Base-by-base conservation (phyloP, 768 basidiomycete species). In the Asterophora lycoperdoides region DNA sequence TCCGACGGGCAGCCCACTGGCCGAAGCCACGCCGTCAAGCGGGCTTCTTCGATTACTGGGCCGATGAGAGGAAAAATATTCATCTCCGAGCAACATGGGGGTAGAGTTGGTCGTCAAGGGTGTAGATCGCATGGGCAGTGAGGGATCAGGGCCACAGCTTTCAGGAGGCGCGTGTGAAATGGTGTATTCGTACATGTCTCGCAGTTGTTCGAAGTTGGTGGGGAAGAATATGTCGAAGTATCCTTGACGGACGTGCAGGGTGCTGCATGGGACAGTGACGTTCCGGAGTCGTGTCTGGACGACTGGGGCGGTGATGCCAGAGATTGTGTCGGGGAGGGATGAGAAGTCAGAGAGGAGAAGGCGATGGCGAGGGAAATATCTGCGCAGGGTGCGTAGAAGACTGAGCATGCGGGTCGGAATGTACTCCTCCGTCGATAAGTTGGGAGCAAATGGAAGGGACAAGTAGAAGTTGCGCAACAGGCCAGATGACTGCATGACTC, bases 221-320 rank as follows among this genome's bases (percentile, higher is more conserved):
- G 96, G 96, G 72, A 99, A 99, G 73, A 99, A 91, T 52, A 98
- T 98, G 65, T 99, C 96, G 66, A 99, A 99, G 70, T 84, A 94
- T 7, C 96, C 96, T 60, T 89, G 95, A 58, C 84, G 84, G 50
- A 99, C 96, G 58, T 95, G 81, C 48, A 96, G 77, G 11, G 90
- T 97, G 54, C 84, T 76, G 60, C 91, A 93, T 4, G 96, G 89
- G 1, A 98, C 86, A 60, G 89, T 93, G 40, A 79, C 78, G 51
- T 86, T 87, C 38, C 80, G 82, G 62, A 88, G 85, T 44, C 92
- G 81, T 19, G 96, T 97, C 69, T 99, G 96, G 18, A 98, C 96
- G 18, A 98, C 96, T 9, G 96, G 96, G 4, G 88, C 89, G 51
- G 76, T 76, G 56, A 74, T 59, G 1, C 91, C 92, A 1, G 80